phyloP scores from a whole-genome alignment of 2,329 filamentous ascomycete genomes.

The Alternaria consortialis region DNA sequence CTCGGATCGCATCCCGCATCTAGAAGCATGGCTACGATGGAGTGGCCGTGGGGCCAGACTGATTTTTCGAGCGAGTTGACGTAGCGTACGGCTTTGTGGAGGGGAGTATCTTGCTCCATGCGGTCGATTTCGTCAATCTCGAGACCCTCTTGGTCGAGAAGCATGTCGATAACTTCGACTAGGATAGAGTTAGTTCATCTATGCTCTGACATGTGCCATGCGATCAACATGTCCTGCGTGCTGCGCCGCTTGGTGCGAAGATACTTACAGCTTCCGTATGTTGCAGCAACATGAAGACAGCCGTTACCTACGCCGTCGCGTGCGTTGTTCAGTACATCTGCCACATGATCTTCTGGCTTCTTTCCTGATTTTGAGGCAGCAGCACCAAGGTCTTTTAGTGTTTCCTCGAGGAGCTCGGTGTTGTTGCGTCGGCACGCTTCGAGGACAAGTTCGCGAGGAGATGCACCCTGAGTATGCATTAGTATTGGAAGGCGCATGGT shows the following conservation, averaged over 20 bases:
- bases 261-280: constrained; percentile 81
- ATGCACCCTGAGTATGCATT: constrained; percentile 72
- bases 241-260: neutral
- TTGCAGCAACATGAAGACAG: constrained; percentile 87
- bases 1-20: constrained; percentile 76
- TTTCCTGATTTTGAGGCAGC: constrained; percentile 60
- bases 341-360: constrained; percentile 67
- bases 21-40: constrained; percentile 80
- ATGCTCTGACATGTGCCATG: neutral
- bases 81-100: constrained; percentile 81
- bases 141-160: constrained; percentile 84
- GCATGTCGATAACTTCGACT: constrained; percentile 83
- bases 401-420: constrained; percentile 79
- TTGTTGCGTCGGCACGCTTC: constrained; percentile 96
- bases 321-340: constrained; percentile 83
- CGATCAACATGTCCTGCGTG: neutral
- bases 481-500: constrained; percentile 9
- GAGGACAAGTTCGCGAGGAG: constrained; percentile 83
- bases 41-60: constrained; percentile 71
- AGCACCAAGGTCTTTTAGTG: constrained; percentile 66
- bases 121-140: constrained; percentile 83
- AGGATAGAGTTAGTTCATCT: constrained; percentile 13
- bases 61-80: constrained; percentile 72
- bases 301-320: constrained; percentile 87
- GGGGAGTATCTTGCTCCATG: constrained; percentile 77